These are phyloP conservation scores for Mycena rosella DNA, from an alignment of 768 basidiomycete genomes.

Conservation along the genomic window DNA sequence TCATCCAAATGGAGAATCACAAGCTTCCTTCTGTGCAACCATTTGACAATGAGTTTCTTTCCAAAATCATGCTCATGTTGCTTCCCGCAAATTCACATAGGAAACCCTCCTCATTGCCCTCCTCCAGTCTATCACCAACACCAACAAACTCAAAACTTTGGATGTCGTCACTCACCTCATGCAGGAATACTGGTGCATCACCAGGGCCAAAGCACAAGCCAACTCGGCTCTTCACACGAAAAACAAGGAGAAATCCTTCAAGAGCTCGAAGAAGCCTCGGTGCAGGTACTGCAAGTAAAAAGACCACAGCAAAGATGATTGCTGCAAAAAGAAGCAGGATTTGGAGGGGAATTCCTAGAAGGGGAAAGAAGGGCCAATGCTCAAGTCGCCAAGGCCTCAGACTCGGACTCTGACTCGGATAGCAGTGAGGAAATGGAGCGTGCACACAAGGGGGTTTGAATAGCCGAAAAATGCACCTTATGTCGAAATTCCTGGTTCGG, in stretches of 20 bases:
- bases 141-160: no score
- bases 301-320: constrained; percentile 12
- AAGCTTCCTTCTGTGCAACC: no score
- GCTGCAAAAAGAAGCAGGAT: constrained; percentile 14
- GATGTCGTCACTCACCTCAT: neutral
- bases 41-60: no score
- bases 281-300: constrained; percentile 16
- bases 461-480: no score
- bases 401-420: constrained; percentile 6
- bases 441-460: no score
- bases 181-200: constrained; percentile 6
- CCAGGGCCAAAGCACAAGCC: neutral
- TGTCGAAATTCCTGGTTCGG: no score
- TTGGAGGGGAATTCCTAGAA: neutral
- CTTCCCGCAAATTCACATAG: no score
- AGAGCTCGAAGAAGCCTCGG: constrained; percentile 14
- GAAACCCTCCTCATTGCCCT: no score
- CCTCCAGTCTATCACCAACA: no score
- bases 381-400: constrained; percentile 6
- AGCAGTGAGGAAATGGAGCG: neutral
- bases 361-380: constrained; percentile 6
- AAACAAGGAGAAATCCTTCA: constrained; percentile 15
- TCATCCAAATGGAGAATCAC: no score
- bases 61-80: no score
- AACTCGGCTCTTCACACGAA: constrained; percentile 15